These are phyloP conservation scores for Salisapilia sapeloensis DNA, from an alignment of 352 stramenopile species.

Conservation along the genomic window DNA sequence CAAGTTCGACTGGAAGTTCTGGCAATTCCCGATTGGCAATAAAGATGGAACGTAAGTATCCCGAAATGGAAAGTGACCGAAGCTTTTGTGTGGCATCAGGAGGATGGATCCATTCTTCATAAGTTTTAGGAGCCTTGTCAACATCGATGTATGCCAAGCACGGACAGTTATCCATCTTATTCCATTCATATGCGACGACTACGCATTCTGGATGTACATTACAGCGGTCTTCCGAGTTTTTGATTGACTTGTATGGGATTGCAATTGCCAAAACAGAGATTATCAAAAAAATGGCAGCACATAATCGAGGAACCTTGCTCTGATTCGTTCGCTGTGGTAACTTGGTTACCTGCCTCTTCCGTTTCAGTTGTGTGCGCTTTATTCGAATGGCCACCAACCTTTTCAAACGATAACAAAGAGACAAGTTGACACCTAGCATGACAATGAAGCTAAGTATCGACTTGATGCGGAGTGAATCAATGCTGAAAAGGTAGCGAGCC, in stretches of 20 bases:
- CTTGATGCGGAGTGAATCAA: constrained; percentile 15
- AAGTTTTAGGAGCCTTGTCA: constrained; percentile 7
- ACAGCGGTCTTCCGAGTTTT: background rate
- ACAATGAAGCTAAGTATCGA: constrained; percentile 10
- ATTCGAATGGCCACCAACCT: background rate
- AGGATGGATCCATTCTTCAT: constrained; percentile 12
- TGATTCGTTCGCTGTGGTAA: too few species aligned
- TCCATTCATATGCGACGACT: constrained; percentile 24
- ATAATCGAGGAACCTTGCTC: too few species aligned
- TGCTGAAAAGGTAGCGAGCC: constrained; percentile 8
- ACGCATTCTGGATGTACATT: constrained; percentile 8
- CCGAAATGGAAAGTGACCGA: constrained; percentile 6
- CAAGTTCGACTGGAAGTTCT: constrained; percentile 10
- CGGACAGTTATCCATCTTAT: constrained; percentile 6
- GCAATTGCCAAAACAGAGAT: too few species aligned
- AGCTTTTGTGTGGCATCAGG: constrained; percentile 13
- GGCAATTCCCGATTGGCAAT: constrained; percentile 14
- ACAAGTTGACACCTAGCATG: constrained; percentile 9
- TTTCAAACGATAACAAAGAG: constrained; percentile 8
- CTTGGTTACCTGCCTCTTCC: too few species aligned
- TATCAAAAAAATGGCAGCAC: too few species aligned
- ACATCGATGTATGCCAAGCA: constrained; percentile 23
- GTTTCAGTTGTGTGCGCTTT: too few species aligned
- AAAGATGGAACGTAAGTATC: constrained; percentile 12
- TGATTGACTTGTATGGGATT: too few species aligned